These are phyloP conservation scores for Cytospora leucostoma DNA, from an alignment of 2,329 filamentous ascomycete genomes.

Conservation along the genomic window DNA sequence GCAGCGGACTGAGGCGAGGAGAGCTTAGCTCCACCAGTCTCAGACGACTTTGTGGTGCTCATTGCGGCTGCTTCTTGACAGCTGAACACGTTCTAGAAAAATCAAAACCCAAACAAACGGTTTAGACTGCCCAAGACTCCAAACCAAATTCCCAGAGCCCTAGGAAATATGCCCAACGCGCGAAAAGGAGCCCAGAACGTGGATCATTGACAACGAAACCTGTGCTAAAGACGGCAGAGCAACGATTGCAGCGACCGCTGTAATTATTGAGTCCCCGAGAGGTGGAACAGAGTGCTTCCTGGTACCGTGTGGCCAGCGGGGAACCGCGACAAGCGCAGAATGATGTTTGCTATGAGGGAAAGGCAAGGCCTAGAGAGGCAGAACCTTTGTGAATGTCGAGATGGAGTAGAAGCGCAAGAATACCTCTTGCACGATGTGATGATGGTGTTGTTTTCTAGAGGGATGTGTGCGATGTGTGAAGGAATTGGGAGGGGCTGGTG, in stretches of 20 bases:
- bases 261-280: not conserved
- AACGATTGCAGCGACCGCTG: slow-evolving; percentile 3
- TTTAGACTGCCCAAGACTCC: not conserved
- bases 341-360: not conserved
- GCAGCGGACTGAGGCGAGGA: slow-evolving; percentile 8
- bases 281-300: not conserved
- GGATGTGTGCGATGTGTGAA: not conserved
- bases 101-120: not conserved
- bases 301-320: not conserved
- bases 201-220: slow-evolving; percentile 5
- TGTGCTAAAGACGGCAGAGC: slow-evolving; percentile 7
- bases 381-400: not conserved
- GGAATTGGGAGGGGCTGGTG: not conserved
- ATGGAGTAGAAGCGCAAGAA: not conserved
- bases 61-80: slow-evolving; percentile 4
- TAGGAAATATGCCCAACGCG: not conserved
- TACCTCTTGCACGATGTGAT: not conserved
- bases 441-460: not conserved
- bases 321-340: not conserved
- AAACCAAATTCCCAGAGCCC: not conserved
- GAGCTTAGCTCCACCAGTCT: not conserved
- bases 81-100: not conserved
- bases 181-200: not conserved
- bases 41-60: slow-evolving; percentile 14
- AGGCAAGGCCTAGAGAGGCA: not conserved